Evolutionary conservation across 2,329 filamentous ascomycete species (phyloP), one percentile per base, ranked within the genome.

Genomic region (Fusarium miscanthi): DNA sequence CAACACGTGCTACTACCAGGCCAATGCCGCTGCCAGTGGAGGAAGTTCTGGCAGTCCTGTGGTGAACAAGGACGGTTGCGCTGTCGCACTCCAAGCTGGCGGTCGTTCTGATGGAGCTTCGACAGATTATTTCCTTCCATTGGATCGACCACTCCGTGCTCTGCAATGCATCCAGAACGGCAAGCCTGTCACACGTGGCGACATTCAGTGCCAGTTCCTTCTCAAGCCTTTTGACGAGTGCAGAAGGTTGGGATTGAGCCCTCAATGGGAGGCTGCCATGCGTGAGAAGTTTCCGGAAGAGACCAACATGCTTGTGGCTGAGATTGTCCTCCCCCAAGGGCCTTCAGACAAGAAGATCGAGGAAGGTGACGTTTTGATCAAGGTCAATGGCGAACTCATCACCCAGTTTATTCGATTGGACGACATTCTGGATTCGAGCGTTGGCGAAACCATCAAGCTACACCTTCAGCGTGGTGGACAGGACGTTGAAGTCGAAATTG

Each of bases 11-110:
- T 99, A 99, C 86, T 98, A 98, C 77, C 96, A 99, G 84, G 96
- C 97, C 72, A 97, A 97, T 19, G 97, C 96, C 7, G 95, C 96
- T 8, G 97, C 96, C 6, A 98, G 95, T 81, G 96, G 96, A 74
- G 96, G 96, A 74, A 97, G 94, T 84, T 99, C 96, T n/a, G 96
- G 96, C 70, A 97, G 93, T 90, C 96, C 96, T 1, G 96, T 99
- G 2, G 95, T 99, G 69, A 97, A 98, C 82, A 93, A 97, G 68
- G 94, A 97, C 81, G 96, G 96, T 16, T 92, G 91, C 79, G 96
- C 95, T 9, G 92, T 99, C 62, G 96, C 96, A 42, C 85, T 99
- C 48, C 96, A 99, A 83, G 96, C 96, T 49, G 96, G 97, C 70
- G 96, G 96, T 48, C 90, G 96, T 82, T 93, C 94, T 35, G 96